Evolutionary conservation across 2,329 filamentous ascomycete species (phyloP).

Genomic region (Plenodomus biglobosus): DNA sequence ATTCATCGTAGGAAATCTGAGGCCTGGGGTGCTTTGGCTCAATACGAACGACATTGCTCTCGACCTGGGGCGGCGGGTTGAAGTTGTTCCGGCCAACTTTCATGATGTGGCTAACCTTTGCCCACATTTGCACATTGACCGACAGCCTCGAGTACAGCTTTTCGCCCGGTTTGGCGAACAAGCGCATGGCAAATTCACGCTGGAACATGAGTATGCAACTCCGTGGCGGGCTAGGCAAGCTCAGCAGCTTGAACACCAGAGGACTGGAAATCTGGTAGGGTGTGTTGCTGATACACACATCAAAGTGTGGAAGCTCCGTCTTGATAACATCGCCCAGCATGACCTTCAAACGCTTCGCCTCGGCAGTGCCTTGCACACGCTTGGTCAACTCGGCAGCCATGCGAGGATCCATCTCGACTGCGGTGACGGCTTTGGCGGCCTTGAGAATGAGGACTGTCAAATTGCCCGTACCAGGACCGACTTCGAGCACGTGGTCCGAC

Average conservation of each 20-base stretch:
- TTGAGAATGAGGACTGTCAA: constrained; percentile 87
- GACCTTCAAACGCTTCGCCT: constrained; percentile 76
- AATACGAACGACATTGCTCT: constrained; percentile 85
- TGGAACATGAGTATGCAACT: constrained; percentile 94
- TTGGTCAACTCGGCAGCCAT: constrained; percentile 96
- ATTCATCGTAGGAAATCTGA: constrained; percentile 90
- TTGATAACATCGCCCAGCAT: constrained; percentile 93
- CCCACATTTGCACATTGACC: constrained; percentile 94
- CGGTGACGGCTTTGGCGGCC: constrained; percentile 78
- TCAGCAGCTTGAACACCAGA: constrained; percentile 85
- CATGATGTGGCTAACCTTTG: constrained; percentile 72
- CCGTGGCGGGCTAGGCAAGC: constrained; percentile 77
- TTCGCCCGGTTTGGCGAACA: constrained; percentile 86
- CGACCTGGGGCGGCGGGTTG: constrained; percentile 89
- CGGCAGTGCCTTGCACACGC: constrained; percentile 85
- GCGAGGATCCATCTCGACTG: constrained; percentile 89
- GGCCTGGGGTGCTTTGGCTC: constrained; percentile 84
- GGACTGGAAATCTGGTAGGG: constrained; percentile 83
- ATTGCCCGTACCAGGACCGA: constrained; percentile 87
- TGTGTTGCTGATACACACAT: constrained; percentile 78
- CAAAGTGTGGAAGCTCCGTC: constrained; percentile 73
- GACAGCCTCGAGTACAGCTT: constrained; percentile 86
- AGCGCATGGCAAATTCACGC: constrained; percentile 86
- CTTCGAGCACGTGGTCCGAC: constrained; percentile 83
- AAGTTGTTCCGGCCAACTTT: constrained; percentile 98